Base-by-base conservation (phyloP, 192 early-diverging fungal species). In the Rhizophagus sp. region DNA sequence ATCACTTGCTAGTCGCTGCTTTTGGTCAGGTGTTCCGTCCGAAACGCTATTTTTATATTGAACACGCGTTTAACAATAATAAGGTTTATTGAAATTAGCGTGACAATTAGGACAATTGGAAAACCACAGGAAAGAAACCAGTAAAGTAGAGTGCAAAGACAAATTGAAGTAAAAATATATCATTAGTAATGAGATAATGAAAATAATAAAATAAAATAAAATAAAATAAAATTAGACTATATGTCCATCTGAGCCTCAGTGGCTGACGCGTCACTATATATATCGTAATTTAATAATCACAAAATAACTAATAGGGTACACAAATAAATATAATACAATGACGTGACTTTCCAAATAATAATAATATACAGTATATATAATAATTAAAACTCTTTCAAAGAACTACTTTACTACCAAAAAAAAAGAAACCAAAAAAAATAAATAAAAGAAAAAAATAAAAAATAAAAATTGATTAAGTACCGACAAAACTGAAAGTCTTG, bases 21-120 rank as follows among this genome's bases (percentile, higher is more conserved):
- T 69, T 68, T 36, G 66, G 24, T 78, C 47, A 25, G 65, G 24
- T 27, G 19, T 67, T 78, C 76, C 62, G 76, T 47, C 64, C 57
- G 34, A 30, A n/a, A 27, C 3, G 44, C 76, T 68, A 19, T 33
- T 75, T 47, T 57, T 57, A 57, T 57, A 57, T 57, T 36, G 19
- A 34, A 68, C 66, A 73, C 44, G 71, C 71, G 71, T 73, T 44
- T 30, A 30, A 49, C 24, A 73, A 25, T 30, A 36, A 71, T 17
- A 71, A 22, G 10, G 44, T 73, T n/a, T 36, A 47, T 24, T 73
- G 24, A 47, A n/a, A 49, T 13, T 24, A 25, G 36, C 71, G 71
- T 39, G 71, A 25, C n/a, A 11, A 47, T 24, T 25, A 44, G 34
- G 34, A 36, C 34, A 36, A 36, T 36, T 36, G 70, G 70, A 25